phyloP scores from a whole-genome alignment of 2,329 filamentous ascomycete species.

The Aspergillus bombycis region DNA sequence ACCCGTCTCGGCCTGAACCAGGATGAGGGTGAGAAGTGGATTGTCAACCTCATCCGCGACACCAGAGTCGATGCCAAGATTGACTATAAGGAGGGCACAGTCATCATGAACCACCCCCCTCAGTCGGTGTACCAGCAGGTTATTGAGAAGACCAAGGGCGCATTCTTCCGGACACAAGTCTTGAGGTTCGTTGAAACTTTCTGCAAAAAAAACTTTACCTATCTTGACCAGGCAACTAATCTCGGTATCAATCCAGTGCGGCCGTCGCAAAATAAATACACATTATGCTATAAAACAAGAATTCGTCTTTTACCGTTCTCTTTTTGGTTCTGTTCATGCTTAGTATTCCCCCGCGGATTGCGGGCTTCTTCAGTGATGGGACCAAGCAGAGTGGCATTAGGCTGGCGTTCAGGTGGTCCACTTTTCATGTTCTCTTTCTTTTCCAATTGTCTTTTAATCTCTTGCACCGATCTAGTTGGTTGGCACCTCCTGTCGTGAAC shows the following conservation, averaged over 20 bases:
- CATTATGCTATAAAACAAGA: conserved; percentile 20
- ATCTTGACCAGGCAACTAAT: conserved; percentile 1
- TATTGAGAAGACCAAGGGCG: conserved; percentile 98
- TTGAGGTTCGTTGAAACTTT: conserved; percentile 57
- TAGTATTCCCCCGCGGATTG: conserved; percentile 32
- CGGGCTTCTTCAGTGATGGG: conserved; percentile 35
- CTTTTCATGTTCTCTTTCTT: conserved; percentile 30
- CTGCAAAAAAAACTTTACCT: background rate
- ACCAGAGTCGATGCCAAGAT: conserved; percentile 98
- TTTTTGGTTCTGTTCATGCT: conserved; percentile 36
- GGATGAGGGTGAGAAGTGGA: conserved; percentile 99
- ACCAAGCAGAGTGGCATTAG: conserved; percentile 45
- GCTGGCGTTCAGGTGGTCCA: conserved; percentile 47
- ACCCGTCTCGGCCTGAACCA: conserved; percentile 86
- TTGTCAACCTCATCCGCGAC: conserved; percentile 98
- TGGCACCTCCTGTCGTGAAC: conserved; percentile 5
- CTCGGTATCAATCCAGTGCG: conserved; percentile 34
- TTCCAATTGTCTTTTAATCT: conserved; percentile 24
- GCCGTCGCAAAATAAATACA: conserved; percentile 54
- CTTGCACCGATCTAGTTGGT: conserved; percentile 10
- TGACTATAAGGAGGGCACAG: conserved; percentile 97
- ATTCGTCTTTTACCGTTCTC: conserved; percentile 36
- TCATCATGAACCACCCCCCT: conserved; percentile 98
- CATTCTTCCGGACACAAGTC: conserved; percentile 97
- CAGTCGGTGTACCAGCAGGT: conserved; percentile 99